phyloP scores from a whole-genome alignment of 2,329 filamentous ascomycete species.

The Fusarium sp. region DNA sequence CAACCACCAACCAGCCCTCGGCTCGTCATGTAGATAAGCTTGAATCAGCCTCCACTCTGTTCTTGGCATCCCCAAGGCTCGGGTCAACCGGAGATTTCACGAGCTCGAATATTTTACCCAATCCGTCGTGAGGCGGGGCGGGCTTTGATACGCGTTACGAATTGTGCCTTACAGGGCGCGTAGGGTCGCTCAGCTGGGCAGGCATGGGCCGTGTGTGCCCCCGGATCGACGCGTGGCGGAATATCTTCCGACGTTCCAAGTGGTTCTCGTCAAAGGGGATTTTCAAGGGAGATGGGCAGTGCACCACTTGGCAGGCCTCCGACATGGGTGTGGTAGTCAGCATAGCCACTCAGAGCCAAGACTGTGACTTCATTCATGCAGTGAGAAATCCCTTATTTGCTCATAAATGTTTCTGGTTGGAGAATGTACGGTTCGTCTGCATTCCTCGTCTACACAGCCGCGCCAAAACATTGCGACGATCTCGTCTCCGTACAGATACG shows the following conservation, averaged over 20 bases:
- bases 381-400: not conserved
- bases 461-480: not conserved
- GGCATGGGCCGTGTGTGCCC: not conserved
- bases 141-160: not conserved
- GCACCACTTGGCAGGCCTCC: constrained; percentile 2
- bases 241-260: not conserved
- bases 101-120: not conserved
- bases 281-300: not conserved
- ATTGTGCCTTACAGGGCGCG: not conserved
- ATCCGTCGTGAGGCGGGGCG: not conserved
- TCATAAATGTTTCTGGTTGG: not conserved
- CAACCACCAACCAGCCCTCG: not conserved
- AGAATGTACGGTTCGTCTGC: not conserved
- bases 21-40: not conserved
- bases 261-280: not conserved
- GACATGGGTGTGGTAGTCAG: not conserved
- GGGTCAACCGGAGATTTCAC: not conserved
- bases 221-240: not conserved
- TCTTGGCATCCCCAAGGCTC: not conserved
- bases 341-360: not conserved
- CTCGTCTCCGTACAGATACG: not conserved
- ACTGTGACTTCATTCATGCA: not conserved
- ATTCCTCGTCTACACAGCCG: not conserved
- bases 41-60: not conserved
- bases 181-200: not conserved